Evolutionary conservation across 768 basidiomycete genomes (phyloP).

Genomic region (Ephemerocybe angulata): DNA sequence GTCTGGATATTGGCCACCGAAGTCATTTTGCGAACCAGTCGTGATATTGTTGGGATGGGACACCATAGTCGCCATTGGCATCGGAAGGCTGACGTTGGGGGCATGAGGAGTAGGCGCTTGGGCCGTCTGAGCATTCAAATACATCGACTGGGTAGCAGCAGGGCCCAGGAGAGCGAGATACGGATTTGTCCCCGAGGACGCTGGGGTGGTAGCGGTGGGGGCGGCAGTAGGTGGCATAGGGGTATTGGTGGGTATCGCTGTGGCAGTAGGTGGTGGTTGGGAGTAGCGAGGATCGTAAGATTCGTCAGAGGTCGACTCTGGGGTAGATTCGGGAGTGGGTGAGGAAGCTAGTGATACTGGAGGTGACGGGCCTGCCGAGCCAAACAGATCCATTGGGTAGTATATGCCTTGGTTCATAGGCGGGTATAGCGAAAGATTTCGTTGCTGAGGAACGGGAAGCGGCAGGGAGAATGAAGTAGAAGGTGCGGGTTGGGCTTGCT

Average conservation of each 20-base stretch:
- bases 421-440: conserved; percentile 12
- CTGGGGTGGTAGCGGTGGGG: background rate
- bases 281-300: conserved; percentile 11
- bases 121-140: background rate
- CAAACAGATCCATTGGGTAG: conserved; percentile 27
- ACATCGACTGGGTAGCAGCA: background rate
- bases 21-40: background rate
- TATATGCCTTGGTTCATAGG: conserved; percentile 3
- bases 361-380: conserved; percentile 46
- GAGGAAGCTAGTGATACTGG: conserved; percentile 51
- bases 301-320: conserved; percentile 7
- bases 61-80: background rate
- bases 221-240: background rate
- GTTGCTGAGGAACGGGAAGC: conserved; percentile 8
- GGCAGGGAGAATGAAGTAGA: conserved; percentile 12
- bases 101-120: background rate
- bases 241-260: background rate
- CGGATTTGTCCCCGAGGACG: background rate
- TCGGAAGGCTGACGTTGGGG: background rate
- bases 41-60: no score
- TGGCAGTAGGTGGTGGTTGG: conserved; percentile 6
- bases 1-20: background rate
- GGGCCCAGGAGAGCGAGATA: conserved; percentile 2
- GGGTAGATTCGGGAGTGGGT: conserved; percentile 24
- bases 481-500: conserved; percentile 11